Evolutionary conservation across 192 early-diverging fungal genomes (phyloP), one percentile per base, ranked within the genome.

Genomic region (Rhizoclosmatium globosum): DNA sequence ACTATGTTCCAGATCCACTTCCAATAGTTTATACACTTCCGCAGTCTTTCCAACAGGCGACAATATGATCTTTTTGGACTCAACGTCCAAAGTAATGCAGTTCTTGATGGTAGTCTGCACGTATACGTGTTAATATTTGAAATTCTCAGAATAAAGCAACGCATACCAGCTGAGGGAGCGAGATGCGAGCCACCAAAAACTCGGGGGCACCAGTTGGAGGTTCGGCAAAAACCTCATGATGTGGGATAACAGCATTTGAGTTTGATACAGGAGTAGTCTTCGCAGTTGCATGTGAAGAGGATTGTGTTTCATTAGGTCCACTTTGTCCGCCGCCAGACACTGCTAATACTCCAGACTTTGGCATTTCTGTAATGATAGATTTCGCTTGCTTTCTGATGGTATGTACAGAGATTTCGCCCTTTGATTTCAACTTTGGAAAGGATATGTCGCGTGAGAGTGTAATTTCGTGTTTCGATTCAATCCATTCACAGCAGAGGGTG

Each of bases 401-500:
- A 9, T 89, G 85, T 41, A 69, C 76, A n/a, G 88, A 85, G 1
- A 91, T 85, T 44, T 81, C 80, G n/a, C 89, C 89, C 64, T 90
- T 91, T 13, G 85, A 84, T 56, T 64, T 81, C 13, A 87, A 77
- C 6, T 81, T 77, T 31, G 87, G 87, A 74, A 90, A 79, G 3
- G 83, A 68, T 47, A 91, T 84, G 59, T 88, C 90, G 64, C 93
- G 84, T 68, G 82, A 86, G 2, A 94, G 79, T 19, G 80, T 64
- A 15, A 93, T 53, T 17, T 61, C 75, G 21, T 87, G 82, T 56
- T 89, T 90, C 67, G 92, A 85, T 81, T 94, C 93, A 6, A 92
- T 79, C 84, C 88, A 87, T 60, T 92, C 90, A 68, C 92, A 80
- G 1, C 89, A 83, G 13, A 94, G 69, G 71, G 92, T 92, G 41